Base-by-base conservation (phyloP, 192 early-diverging fungal species). In the Podila epigama region DNA sequence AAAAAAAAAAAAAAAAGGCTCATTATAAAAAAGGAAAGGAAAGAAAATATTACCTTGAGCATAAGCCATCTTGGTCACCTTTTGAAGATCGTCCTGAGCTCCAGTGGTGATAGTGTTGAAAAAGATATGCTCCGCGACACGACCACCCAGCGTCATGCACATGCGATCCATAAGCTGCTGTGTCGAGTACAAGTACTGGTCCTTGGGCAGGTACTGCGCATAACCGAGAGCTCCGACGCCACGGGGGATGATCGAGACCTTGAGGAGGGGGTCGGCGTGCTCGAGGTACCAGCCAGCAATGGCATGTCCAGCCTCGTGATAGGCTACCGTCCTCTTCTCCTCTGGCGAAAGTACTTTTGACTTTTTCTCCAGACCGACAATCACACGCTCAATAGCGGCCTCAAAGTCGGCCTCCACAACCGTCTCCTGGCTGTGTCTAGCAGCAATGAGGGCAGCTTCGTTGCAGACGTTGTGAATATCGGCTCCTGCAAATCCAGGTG, bases 291-390 rank as follows among this genome's bases (percentile, higher is more conserved):
- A 99, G 35, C 98, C 98, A 10, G 92, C 94, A 57, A 99, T 95
- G 31, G 98, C 98, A 73, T 99, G 98, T 3, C 98, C 98, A 40
- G 98, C 98, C 86, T 99, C 98, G 83, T 99, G 98, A 82, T 99
- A 97, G n/a, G 98, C 98, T 34, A 99, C 97, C 22, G 95, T 97
- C 88, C 93, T 97, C 89, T 99, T 99, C 83, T 99, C 98, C 57
- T 96, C 93, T 3, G 98, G 96, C 37, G 92, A 92, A 64, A 99
- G 82, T 27, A 98, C 94, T 20, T 93, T 89, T 35, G 94, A 95
- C 82, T 98, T 98, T 87, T 98, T 99, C 82, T 99, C 98, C 20
- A 99, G 81, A 22, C 98, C 98, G 7, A 91, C 98, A 85, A 99
- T 95, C 54, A 99, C 98, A 40, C 98, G 90, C 81, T 99, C 98